Base-by-base conservation (phyloP, 805 yeast species). In the Wickerhamiella bombiphila region DNA sequence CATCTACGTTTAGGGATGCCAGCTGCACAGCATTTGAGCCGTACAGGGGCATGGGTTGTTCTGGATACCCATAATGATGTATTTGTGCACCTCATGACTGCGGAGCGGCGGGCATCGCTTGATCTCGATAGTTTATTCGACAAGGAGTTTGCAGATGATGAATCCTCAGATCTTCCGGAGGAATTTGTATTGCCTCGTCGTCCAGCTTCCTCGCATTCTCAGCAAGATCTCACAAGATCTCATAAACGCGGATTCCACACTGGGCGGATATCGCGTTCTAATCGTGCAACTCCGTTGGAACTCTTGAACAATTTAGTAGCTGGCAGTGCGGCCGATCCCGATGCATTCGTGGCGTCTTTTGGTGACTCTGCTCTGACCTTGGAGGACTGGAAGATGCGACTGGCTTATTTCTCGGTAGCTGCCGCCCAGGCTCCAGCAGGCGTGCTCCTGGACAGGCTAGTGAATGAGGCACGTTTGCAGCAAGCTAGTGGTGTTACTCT, bases 11-110 rank as follows among this genome's bases (percentile, higher is more conserved):
- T 9, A 13, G 31, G 34, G 29, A 37, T 40, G 3, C 22, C 19
- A 24, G 29, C 13, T 1, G 4, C 13, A n/a, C 25, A 19, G 58
- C 61, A 9, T 47, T 63, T 36, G 15, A 4, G 64, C 74, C 38
- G 43, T 9, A 41, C 42, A 3, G 83, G 82, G 48, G 70, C 80
- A 19, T 86, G 97, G 97, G 73, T 81, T 17, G 72, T 81, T 69
- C 63, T 85, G 34, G 83, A 82, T 48, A 69, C 82, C 35, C 63
- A 66, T 20, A 57, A 70, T 2, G 78, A 76, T 42, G 68, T 83
- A 3, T 69, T 65, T 38, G 66, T 86, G 22, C 94, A 86, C 56
- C 57, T 86, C 14, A 58, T 86, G 50, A 81, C 94, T 0, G 64
- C 66, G 3, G 75, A 73, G 29, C 70, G 88, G 55, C 65, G 96